phyloP scores from a whole-genome alignment of 257 asterid genomes.

The Anisodus acutangulus region DNA sequence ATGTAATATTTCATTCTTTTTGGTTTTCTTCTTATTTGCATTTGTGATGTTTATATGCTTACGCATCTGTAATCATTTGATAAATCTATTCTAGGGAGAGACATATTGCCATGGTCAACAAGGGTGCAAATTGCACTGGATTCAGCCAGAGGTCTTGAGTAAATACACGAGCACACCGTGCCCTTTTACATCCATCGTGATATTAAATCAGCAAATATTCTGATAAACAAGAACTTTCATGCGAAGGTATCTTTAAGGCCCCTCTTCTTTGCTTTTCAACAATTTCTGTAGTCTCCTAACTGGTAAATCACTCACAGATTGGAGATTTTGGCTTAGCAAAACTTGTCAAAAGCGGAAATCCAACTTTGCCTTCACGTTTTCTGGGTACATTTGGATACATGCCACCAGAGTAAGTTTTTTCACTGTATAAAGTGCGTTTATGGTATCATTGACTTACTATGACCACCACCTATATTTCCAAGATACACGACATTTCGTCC shows the following conservation, averaged over 20 bases:
- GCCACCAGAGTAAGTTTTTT: conserved; percentile 89
- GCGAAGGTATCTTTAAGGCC: conserved; percentile 63
- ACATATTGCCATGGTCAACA: conserved; percentile 75
- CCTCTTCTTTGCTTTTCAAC: conserved; percentile 23
- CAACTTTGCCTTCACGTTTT: conserved; percentile 76
- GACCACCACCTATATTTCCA: neutral
- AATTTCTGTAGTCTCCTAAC: conserved; percentile 7
- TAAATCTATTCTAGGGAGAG: conserved; percentile 50
- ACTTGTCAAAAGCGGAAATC: conserved; percentile 83
- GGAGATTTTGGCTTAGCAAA: conserved; percentile 94
- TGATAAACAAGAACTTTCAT: conserved; percentile 76
- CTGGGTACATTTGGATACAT: conserved; percentile 97
- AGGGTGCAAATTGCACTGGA: conserved; percentile 94
- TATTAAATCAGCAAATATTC: conserved; percentile 87
- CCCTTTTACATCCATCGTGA: conserved; percentile 95
- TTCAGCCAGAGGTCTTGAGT: conserved; percentile 96
- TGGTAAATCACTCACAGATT: conserved; percentile 50
- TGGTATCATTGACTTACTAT: neutral
- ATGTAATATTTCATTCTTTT: neutral
- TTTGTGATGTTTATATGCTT: neutral
- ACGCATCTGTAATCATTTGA: conserved; percentile 20
- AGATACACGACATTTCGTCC: neutral
- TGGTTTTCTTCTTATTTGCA: neutral
- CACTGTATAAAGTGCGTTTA: neutral
- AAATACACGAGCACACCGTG: conserved; percentile 93